phyloP scores from a whole-genome alignment of 768 basidiomycete species.

The Serendipita indica region DNA sequence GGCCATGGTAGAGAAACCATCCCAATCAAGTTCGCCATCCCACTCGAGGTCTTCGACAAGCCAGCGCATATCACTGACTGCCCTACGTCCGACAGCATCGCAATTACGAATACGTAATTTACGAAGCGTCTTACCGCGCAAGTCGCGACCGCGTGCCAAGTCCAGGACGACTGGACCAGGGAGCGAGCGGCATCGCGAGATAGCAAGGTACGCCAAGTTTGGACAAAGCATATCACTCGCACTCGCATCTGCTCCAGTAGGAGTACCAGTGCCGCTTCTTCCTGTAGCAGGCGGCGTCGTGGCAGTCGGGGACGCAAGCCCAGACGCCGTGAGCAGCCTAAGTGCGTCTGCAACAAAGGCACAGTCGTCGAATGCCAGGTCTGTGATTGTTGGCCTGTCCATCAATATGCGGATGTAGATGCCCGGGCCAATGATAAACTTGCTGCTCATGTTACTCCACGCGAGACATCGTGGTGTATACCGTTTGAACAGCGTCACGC shows the following conservation, averaged over 20 bases:
- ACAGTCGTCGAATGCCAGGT: conserved; percentile 9
- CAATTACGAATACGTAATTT: not conserved
- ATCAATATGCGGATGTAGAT: conserved; percentile 6
- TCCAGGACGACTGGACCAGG: not conserved
- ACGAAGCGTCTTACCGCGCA: not conserved
- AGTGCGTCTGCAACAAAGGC: not conserved
- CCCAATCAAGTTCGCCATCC: conserved; percentile 3
- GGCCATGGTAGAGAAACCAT: conserved; percentile 7
- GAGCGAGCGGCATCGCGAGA: not conserved
- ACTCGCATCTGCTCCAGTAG: not conserved
- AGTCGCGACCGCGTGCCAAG: not conserved
- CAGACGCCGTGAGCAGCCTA: not conserved
- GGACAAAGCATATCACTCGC: not conserved
- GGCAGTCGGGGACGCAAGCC: not conserved
- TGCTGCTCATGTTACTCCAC: not conserved
- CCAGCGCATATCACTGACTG: not conserved
- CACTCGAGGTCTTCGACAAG: conserved; percentile 1
- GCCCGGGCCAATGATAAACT: not conserved
- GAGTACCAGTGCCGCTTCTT: too few species aligned
- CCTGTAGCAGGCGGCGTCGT: too few species aligned
- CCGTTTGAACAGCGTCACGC: conserved; percentile 2
- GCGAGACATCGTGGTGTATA: conserved; percentile 2
- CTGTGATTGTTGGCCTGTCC: not conserved
- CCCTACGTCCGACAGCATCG: not conserved
- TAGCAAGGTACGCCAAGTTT: not conserved